Evolutionary conservation across 1,284 basidiomycete species (phyloP), one percentile per base, ranked within the genome.

Genomic region (Phylloporus gajari): DNA sequence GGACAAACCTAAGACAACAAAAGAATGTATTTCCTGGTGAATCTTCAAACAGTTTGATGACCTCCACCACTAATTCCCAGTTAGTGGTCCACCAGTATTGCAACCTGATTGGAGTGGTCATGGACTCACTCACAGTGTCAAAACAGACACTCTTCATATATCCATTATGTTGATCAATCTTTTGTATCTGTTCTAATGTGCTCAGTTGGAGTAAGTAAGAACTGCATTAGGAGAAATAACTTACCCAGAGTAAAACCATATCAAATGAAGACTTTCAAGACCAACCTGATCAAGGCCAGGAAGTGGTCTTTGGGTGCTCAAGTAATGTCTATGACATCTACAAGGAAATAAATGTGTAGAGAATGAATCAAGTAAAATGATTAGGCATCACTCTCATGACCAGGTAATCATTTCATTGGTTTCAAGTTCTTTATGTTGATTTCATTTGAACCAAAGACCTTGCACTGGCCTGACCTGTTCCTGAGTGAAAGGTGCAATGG

Each of bases 91-190:
- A 90, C 98, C 98, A 99, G 95, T 94, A 81, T 95, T 93, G 85
- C 99, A 98, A 82, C 99, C 97, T 21, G 96, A 97, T 83, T 97
- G 92, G n/a, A n/a, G 97, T 98, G 12, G 97, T 97, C 68, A 99
- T 90, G 80, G 93, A 99, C 83, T 98, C 94, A 63, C 97, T 97
- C 8, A 97, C 95, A 2, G 98, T 97, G 84, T 99, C 98, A 91
- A 97, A 99, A 78, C 95, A 97, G 65, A 99, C 95, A 68, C 98
- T 98, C 84, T 99, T 99, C 76, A 99, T 97, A 82, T 99, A 99
- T 9, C 97, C 97, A 78, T 95, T 92, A 81, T 99, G 98, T 68
- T 92, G 91, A 71, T 95, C 94, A 46, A 99, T 89, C 79, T 93
- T 95, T 63, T 90, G 87, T 64, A 99, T 82, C 15, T 93, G 91